Evolutionary conservation across 176 grass and related monocot species (phyloP), one percentile per base, ranked within the genome.

Genomic region (Triticum turgidum): DNA sequence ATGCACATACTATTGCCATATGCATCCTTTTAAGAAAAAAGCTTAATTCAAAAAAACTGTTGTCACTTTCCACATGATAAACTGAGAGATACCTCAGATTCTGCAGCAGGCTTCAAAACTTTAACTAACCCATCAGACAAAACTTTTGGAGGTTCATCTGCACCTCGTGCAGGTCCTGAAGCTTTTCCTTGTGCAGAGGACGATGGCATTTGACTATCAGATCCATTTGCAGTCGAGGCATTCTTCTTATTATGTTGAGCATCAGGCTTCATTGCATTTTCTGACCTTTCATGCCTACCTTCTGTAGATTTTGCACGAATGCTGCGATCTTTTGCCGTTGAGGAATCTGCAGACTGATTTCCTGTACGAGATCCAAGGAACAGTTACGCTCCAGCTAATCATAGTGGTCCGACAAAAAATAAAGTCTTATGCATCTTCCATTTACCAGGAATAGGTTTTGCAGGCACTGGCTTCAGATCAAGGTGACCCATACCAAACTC

Each of bases 401-500:
- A 11, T 11, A 66, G 51, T 87, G 24, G 5, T 52, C 30, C 2
- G 1, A 49, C 64, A 49, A 79, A 69, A 73, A 38, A 54, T 18
- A 54, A 75, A 33, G 65, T 14, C 29, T 78, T 76, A 29, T 85
- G 39, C 17, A 59, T n/a, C 52, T 84, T 83, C 39, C 76, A 74
- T 80, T 85, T 92, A 99, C 97, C 94, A 83, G 83, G 41, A 71
- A 84, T 65, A 82, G 83, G 59, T 94, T 94, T 96, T 84, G 89
- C 69, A 42, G 85, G 87, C 17, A 62, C 85, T 87, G 89, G 92
- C 80, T 94, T 99, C 74, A 90, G 78, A 82, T 97, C 97, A 86
- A 99, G 86, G 78, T 92, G 82, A 45, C 94, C 94, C 97, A 96
- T 94, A 64, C 90, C 90, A 93, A 99, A 99, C 73, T 94, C 97